These are phyloP conservation scores for Skeletonema tropicum DNA, from an alignment of 108 stramenopile genomes.

Conservation along the genomic window DNA sequence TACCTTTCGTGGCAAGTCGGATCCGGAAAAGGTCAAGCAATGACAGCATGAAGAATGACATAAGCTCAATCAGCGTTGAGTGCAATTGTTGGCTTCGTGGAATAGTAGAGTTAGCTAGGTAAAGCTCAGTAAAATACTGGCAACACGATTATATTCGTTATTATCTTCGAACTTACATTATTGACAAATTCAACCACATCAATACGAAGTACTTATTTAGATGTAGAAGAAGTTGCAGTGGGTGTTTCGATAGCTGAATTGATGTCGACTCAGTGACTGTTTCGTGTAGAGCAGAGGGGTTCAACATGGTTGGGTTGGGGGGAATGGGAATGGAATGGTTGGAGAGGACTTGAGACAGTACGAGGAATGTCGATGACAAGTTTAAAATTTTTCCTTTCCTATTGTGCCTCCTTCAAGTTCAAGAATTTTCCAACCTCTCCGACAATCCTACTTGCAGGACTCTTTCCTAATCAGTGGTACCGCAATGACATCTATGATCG, in stretches of 20 bases:
- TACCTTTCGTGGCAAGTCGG: constrained; percentile 61
- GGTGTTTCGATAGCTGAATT: constrained; percentile 57
- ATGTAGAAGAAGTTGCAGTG: constrained; percentile 62
- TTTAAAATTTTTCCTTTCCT: too few relatives aligned
- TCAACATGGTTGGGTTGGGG: neutral
- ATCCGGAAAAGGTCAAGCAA: constrained; percentile 56
- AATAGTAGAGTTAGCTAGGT: constrained; percentile 5
- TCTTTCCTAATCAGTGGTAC: too few relatives aligned
- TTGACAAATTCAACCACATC: constrained; percentile 53
- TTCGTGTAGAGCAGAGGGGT: neutral
- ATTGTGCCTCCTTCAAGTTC: too few relatives aligned
- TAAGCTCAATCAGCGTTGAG: constrained; percentile 35
- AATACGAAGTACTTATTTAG: constrained; percentile 61
- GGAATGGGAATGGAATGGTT: too few relatives aligned
- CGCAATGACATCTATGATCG: constrained; percentile 5
- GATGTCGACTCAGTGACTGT: neutral
- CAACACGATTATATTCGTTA: constrained; percentile 18
- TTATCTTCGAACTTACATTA: constrained; percentile 68
- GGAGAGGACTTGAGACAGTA: too few relatives aligned
- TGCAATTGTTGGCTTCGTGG: constrained; percentile 16
- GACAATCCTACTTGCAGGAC: too few relatives aligned
- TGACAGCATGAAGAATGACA: constrained; percentile 52
- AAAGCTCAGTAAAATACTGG: neutral
- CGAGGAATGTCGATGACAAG: neutral
- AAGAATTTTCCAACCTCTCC: too few relatives aligned